Evolutionary conservation across 192 early-diverging fungal species (phyloP).

Genomic region (Coemansia sp.): DNA sequence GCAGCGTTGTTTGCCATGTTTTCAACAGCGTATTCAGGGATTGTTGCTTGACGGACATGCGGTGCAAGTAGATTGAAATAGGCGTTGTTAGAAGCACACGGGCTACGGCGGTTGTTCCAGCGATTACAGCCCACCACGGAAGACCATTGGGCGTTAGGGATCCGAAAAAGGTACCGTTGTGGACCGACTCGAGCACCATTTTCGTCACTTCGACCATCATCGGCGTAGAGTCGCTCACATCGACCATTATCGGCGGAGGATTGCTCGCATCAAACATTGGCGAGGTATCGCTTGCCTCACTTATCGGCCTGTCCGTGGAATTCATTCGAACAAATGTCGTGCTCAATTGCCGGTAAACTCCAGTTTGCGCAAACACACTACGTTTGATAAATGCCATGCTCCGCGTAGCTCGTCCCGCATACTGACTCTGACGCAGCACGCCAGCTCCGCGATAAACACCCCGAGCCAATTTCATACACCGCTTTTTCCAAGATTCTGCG

Average conservation of each 20-base stretch:
- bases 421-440: not conserved
- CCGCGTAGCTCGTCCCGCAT: not conserved
- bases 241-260: not conserved
- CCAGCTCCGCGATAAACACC: not conserved
- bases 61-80: conserved; percentile 30
- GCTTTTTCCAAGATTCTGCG: too few species aligned
- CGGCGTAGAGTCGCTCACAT: not conserved
- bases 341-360: not conserved
- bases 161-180: conserved; percentile 21
- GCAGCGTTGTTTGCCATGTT: conserved; percentile 18
- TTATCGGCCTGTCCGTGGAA: too few species aligned
- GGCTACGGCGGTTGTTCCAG: conserved; percentile 15
- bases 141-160: not conserved
- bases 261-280: too few species aligned
- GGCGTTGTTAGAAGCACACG: conserved; percentile 24
- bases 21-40: conserved; percentile 1
- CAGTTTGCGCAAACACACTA: not conserved
- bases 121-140: conserved; percentile 48
- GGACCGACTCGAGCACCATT: conserved; percentile 25
- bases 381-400: not conserved
- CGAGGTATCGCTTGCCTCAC: too few species aligned
- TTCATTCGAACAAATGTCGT: not conserved
- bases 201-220: conserved; percentile 25
- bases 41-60: conserved; percentile 1
- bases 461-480: not conserved